Percentiles rank a stretch among this genome's conserved stretches.
phyloP scores from a whole-genome alignment of 441 rosid species.

The Erodium chrysanthum region DNA sequence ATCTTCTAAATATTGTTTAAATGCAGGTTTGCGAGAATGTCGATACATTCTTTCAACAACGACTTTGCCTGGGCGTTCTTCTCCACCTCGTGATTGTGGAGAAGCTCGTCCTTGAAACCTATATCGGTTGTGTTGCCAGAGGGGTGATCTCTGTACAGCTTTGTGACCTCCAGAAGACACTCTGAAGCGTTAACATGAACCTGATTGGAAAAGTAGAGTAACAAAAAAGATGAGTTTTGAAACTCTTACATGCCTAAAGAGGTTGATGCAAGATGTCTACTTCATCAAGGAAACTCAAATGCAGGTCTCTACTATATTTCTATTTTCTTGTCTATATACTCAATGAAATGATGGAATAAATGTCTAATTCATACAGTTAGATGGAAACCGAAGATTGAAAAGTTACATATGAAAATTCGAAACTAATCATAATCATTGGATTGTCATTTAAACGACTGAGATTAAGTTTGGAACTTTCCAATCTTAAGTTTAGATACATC shows the following conservation, averaged over 20 bases:
- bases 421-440: too few species aligned
- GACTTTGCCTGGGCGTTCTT: conserved; percentile 73
- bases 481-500: too few species aligned
- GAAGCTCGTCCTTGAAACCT: conserved; percentile 42
- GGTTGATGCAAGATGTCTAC: too few species aligned
- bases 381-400: too few species aligned
- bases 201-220: conserved; percentile 21
- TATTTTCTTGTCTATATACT: neutral
- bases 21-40: conserved; percentile 32
- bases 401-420: too few species aligned
- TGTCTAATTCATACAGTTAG: too few species aligned
- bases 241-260: too few species aligned
- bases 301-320: neutral
- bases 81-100: conserved; percentile 52
- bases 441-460: too few species aligned
- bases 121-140: conserved; percentile 23
- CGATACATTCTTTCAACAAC: conserved; percentile 46
- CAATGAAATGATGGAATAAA: neutral
- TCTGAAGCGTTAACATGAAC: conserved; percentile 73
- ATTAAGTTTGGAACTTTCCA: too few species aligned
- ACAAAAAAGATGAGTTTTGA: too few species aligned
- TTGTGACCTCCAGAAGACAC: conserved; percentile 51
- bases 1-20: neutral
- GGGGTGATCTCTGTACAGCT: conserved; percentile 31
- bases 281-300: neutral